A percentile compares a stretch with the other conserved stretches of the same genome.
phyloP scores from a whole-genome alignment of 768 basidiomycete genomes.

The Strobilomyces confusus region DNA sequence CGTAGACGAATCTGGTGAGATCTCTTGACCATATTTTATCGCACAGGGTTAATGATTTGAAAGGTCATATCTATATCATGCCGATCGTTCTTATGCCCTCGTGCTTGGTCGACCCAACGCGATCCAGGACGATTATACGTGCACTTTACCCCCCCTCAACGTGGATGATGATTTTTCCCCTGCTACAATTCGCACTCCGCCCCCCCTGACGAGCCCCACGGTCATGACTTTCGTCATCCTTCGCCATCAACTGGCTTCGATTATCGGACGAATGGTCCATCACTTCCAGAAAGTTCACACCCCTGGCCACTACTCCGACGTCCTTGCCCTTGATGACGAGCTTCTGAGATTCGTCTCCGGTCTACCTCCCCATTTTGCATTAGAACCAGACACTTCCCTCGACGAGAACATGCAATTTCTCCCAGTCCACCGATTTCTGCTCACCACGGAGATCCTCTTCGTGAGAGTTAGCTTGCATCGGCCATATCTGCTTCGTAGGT shows the following conservation, averaged over 20 bases:
- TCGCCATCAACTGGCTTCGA: constrained; percentile 72
- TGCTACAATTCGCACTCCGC: constrained; percentile 43
- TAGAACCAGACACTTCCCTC: constrained; percentile 72
- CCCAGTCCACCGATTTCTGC: constrained; percentile 81
- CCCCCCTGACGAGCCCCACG: constrained; percentile 68
- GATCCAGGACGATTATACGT: constrained; percentile 87
- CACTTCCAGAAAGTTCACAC: constrained; percentile 87
- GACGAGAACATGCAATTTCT: constrained; percentile 65
- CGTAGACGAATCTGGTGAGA: constrained; percentile 81
- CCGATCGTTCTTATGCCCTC: constrained; percentile 88
- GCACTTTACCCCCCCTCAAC: constrained; percentile 72
- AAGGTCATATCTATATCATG: constrained; percentile 90
- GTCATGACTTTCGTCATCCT: constrained; percentile 86
- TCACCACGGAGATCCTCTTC: constrained; percentile 87
- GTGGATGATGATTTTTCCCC: constrained; percentile 56
- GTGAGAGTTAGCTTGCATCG: constrained; percentile 81
- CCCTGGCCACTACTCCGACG: constrained; percentile 79
- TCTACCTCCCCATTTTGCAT: constrained; percentile 75
- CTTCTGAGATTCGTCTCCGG: constrained; percentile 68
- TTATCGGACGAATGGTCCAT: constrained; percentile 88
- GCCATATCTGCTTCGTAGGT: constrained; percentile 75
- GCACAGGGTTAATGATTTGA: constrained; percentile 4
- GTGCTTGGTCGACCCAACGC: constrained; percentile 88
- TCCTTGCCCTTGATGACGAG: constrained; percentile 78
- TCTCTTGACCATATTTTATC: neutral